Conservation (phyloP, 805 yeast species). For the Sugiyamaella chiloensis region DNA sequence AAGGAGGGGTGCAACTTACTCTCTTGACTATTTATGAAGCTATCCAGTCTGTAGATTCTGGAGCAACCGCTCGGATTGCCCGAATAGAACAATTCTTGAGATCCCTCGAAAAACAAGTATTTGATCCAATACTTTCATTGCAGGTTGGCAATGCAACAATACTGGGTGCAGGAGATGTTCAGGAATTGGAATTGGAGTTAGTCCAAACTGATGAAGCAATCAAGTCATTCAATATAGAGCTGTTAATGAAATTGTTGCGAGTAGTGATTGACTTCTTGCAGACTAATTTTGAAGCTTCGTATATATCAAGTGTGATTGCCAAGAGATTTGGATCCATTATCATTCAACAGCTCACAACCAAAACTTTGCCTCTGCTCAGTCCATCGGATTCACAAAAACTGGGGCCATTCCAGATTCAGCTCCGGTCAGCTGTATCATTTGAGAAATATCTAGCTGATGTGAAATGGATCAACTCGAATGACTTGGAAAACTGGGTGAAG, state of each 20-base stretch:
- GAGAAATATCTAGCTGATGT: conserved; percentile 15
- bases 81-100: conserved; percentile 17
- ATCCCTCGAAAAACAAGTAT: conserved; percentile 14
- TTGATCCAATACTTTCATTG: conserved; percentile 17
- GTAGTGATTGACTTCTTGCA: conserved; percentile 16
- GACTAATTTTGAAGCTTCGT: conserved; percentile 10
- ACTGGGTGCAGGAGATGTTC: neutral
- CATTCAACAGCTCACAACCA: conserved; percentile 5
- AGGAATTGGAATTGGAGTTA: neutral
- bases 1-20: conserved; percentile 11
- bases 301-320: conserved; percentile 9
- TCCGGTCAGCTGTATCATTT: conserved; percentile 15
- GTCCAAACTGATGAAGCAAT: neutral
- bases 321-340: conserved; percentile 18
- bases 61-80: neutral
- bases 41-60: conserved; percentile 14
- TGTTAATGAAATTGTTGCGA: conserved; percentile 10
- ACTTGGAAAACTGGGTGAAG: conserved; percentile 22
- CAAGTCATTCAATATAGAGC: conserved; percentile 5
- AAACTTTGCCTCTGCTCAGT: conserved; percentile 20
- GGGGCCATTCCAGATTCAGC: conserved; percentile 16
- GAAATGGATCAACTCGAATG: conserved; percentile 20
- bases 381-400: conserved; percentile 20
- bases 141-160: conserved; percentile 3
- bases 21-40: conserved; percentile 17